Conservation (phyloP, 352 stramenopile genomes). For the Elongisporangium prolatum region DNA sequence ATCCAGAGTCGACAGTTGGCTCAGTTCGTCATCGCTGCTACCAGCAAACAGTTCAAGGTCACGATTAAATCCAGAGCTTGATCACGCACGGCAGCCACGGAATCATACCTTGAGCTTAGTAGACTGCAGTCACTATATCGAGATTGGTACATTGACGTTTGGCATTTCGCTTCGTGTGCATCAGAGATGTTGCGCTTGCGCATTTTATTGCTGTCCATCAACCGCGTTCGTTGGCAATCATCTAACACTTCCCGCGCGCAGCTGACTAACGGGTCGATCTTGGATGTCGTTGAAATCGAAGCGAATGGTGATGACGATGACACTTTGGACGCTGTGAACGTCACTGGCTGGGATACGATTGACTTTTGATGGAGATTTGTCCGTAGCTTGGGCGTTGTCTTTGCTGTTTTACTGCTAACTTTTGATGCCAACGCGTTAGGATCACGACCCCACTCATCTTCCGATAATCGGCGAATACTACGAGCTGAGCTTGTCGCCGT, state of each 20-base stretch:
- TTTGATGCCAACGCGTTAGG: constrained; percentile 3
- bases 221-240: constrained; percentile 62
- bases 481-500: constrained; percentile 8
- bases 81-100: background rate
- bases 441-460: background rate
- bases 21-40: constrained; percentile 81
- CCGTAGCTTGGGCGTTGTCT: background rate
- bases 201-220: constrained; percentile 48
- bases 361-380: background rate
- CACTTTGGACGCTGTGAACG: background rate
- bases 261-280: constrained; percentile 45
- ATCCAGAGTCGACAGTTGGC: constrained; percentile 63
- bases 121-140: background rate
- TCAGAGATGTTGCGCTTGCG: constrained; percentile 51
- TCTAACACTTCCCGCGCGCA: constrained; percentile 64
- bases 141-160: background rate
- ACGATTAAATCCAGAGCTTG: no score
- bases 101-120: background rate
- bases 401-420: background rate
- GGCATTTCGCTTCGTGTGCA: background rate
- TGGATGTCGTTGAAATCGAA: constrained; percentile 7
- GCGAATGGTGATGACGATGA: constrained; percentile 27
- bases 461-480: background rate
- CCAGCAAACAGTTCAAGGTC: no score
- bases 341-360: background rate